A percentile compares a stretch with the other conserved stretches of the same genome.
Conservation (phyloP, 345 rosid genomes). For the Euphorbia peplus region DNA sequence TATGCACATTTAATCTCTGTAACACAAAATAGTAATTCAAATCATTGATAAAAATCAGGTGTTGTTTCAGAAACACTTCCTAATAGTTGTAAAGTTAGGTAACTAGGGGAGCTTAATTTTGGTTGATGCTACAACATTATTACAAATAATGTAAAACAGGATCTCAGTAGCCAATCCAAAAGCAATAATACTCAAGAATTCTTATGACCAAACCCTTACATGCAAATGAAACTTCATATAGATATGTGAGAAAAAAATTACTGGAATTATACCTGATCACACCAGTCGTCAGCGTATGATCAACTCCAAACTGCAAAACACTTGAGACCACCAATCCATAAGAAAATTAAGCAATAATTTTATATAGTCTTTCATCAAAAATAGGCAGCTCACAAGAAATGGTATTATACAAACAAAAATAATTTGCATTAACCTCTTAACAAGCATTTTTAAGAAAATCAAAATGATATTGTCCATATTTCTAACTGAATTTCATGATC, state of each 20-base stretch:
- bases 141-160: slow-evolving; percentile 1
- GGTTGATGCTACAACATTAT: not conserved
- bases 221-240: not conserved
- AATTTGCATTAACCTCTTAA: not conserved
- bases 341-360: not conserved
- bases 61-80: slow-evolving; percentile 1
- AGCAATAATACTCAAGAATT: not conserved
- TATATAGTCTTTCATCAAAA: not conserved
- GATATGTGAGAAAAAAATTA: not conserved
- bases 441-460: not conserved
- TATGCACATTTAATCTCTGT: not conserved
- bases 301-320: slow-evolving; percentile 84
- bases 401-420: not conserved
- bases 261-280: slow-evolving; percentile 65
- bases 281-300: slow-evolving; percentile 94
- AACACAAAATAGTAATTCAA: not conserved
- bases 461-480: not conserved
- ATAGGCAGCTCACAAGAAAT: not conserved
- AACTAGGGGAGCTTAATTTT: not conserved
- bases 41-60: not conserved
- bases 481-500: not conserved
- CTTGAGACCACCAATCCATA: not conserved
- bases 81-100: not conserved
- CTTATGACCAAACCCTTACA: no score
- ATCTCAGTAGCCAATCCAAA: not conserved